These are phyloP conservation scores for Talaromyces thailandensis DNA, from an alignment of 495 filamentous ascomycete species.

Conservation along the genomic window DNA sequence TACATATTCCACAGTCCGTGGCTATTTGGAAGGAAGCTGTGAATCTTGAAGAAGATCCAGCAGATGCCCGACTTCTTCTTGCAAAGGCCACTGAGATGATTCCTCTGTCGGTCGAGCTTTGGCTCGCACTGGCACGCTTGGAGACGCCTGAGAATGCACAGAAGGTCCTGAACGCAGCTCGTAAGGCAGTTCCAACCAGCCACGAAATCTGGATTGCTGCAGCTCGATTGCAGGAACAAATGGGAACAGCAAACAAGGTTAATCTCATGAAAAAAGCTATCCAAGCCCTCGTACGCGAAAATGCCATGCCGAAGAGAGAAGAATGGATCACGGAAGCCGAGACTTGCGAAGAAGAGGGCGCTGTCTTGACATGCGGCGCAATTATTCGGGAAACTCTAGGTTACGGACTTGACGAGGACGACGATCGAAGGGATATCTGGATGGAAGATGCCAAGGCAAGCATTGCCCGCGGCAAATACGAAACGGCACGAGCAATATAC, in stretches of 20 bases:
- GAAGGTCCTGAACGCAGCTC: conserved; percentile 87
- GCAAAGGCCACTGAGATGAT: conserved; percentile 93
- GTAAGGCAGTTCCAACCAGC: conserved; percentile 84
- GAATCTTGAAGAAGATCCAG: conserved; percentile 83
- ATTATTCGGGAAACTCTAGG: conserved; percentile 92
- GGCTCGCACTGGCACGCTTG: conserved; percentile 84
- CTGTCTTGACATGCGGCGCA: conserved; percentile 71
- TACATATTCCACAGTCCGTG: conserved; percentile 85
- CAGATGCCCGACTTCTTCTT: conserved; percentile 76
- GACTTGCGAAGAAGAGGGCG: conserved; percentile 88
- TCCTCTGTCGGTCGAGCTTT: conserved; percentile 84
- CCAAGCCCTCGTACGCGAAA: conserved; percentile 80
- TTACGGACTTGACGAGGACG: conserved; percentile 90
- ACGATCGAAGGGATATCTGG: conserved; percentile 92
- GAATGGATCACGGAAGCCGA: conserved; percentile 96
- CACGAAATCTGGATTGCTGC: conserved; percentile 96
- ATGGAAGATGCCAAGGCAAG: conserved; percentile 80
- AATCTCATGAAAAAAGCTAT: conserved; percentile 93
- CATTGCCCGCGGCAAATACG: conserved; percentile 69
- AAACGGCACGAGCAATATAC: conserved; percentile 88
- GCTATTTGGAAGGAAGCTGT: conserved; percentile 96
- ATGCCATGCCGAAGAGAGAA: conserved; percentile 92
- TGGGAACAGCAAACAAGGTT: conserved; percentile 61
- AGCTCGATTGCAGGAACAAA: conserved; percentile 83
- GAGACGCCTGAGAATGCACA: conserved; percentile 87